phyloP scores from a whole-genome alignment of 441 rosid species.

The Gossypium lobatum region DNA sequence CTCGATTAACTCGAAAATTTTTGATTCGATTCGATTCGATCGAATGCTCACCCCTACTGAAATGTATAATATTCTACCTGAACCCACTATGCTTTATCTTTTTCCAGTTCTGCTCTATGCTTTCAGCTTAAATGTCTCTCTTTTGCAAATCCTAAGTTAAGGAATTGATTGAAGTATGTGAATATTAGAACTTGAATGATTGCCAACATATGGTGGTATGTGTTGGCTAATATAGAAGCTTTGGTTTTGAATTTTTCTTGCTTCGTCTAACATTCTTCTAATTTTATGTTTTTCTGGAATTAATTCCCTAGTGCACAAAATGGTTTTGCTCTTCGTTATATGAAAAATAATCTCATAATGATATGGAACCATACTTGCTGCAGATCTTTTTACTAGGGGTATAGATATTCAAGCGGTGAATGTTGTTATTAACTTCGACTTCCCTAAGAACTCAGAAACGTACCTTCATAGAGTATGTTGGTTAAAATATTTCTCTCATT shows the following conservation, averaged over 20 bases:
- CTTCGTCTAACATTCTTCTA: not conserved
- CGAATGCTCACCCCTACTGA: too few species aligned
- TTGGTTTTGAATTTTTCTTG: not conserved
- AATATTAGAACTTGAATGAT: not conserved
- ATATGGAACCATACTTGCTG: constrained; percentile 11
- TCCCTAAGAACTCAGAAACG: constrained; percentile 91
- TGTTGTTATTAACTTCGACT: constrained; percentile 95
- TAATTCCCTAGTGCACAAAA: not conserved
- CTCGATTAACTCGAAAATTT: too few species aligned
- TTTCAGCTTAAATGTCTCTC: not conserved
- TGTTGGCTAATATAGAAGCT: not conserved
- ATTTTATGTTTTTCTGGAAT: not conserved
- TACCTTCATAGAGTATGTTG: constrained; percentile 91
- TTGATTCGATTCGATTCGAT: too few species aligned
- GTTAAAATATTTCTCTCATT: not conserved
- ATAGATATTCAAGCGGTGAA: constrained; percentile 98
- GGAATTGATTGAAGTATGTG: not conserved
- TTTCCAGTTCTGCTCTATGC: not conserved
- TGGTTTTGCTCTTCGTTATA: not conserved
- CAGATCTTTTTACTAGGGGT: constrained; percentile 95
- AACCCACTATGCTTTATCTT: not conserved
- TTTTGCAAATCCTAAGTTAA: not conserved
- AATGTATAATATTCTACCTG: not conserved
- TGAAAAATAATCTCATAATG: constrained; percentile 22
- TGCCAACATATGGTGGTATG: not conserved